Base-by-base conservation (phyloP, 768 basidiomycete species). In the Tephrocybe sp. region DNA sequence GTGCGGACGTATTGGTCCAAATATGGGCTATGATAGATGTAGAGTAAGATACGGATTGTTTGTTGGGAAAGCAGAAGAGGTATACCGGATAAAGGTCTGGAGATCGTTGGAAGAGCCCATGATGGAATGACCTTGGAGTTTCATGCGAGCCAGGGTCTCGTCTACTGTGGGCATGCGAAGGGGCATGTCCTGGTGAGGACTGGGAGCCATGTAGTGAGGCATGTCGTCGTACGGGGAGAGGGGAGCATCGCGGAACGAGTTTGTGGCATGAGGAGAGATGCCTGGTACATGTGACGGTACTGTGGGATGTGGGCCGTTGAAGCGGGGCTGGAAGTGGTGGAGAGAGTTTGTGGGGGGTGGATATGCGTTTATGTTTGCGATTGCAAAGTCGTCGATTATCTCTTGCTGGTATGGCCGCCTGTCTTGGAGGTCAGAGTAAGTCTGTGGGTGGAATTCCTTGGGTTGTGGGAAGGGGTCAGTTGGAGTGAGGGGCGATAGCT, bases 1-100 rank as follows among this genome's bases (percentile, higher is more conserved):
- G 93, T 82, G 27, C 84, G 79, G 43, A 94, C 80, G 64, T 93
- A 97, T 58, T 89, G 86, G 53, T 91, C 88, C 55, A 93, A 72
- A 67, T 83, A 90, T 10, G 90, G 90, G 21, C 87, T 89, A 54
- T 40, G 51, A 61, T 22, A 45, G 40, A 18, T 12, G 24, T 37
- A 36, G 37, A 40, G 22, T 27, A 29, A 29, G 11, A 29, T 11
- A 29, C 11, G 27, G 15, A 25, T 6, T 31, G 9, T 3, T 9
- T 12, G 15, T 19, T 15, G 18, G n/a, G 18, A 42, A 18, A 38
- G 43, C 29, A 31, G 27, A 58, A 52, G 50, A 27, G 37, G 64
- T 73, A 56, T 65, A 85, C 87, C 88, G 78, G 64, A 91, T 88
- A 65, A 89, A 91, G 3, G 86, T 82, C 62, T 88, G 86, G 25